Base-by-base conservation (phyloP, 139 green algal species). In the Zygnema circumcarinatum region DNA sequence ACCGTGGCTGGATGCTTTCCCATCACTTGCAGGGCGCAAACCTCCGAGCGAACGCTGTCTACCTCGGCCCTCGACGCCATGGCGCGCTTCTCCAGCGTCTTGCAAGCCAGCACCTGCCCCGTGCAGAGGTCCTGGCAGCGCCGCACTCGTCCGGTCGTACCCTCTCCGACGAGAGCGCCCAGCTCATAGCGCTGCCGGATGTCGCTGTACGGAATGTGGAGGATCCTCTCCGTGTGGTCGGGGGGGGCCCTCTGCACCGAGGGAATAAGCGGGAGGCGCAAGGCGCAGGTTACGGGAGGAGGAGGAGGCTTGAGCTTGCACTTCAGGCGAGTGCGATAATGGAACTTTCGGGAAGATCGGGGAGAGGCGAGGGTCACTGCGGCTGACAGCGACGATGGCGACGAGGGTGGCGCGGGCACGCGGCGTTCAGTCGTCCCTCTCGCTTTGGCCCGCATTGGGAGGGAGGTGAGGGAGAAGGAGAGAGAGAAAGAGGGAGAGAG, bases 1-100 rank as follows among this genome's bases (percentile, higher is more conserved):
- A 95, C 94, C 38, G 97, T 92, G 92, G 96, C 94, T 16, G 86
- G 87, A 81, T 97, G 94, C 47, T 92, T 91, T 62, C 74, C 73
- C 40, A 98, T 85, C 86, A 96, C 94, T 81, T 97, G 91, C 94
- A 98, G 95, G 87, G 97, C 96, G 81, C 95, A 93, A 75, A 98
- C 95, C 89, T 98, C 96, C 0, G 95, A 91, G 88, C 92, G 88
- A 54, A 98, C 94, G 79, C 98, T 95, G 53, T 96, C 94, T 32
- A 98, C 92, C 85, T 98, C 95, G 85, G 97, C 95, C n/a, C 90
- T 78, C 39, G 89, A 81, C 38, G 87, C 92, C 86, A 98, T 91
- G 89, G 96, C 96, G 80, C 92, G 90, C 92, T 98, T 98, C 74
- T 89, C 92, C 88, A 98, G 98, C 42, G 94, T 92, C 86, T 98